phyloP scores from a whole-genome alignment of 1,284 basidiomycete species.

The Fomes fomentarius region DNA sequence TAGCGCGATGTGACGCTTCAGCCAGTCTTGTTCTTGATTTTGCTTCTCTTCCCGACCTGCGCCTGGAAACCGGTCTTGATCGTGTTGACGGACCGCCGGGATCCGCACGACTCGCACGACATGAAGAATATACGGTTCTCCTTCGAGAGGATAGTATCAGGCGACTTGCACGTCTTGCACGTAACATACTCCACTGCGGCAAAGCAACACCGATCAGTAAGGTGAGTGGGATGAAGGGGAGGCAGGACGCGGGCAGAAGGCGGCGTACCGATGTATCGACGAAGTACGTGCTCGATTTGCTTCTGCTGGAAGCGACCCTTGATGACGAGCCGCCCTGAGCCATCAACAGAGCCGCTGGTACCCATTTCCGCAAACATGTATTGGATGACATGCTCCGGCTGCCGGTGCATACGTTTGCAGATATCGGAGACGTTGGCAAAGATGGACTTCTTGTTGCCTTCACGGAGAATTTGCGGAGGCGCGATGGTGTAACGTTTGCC shows the following conservation, averaged over 20 bases:
- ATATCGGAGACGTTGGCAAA: slow-evolving; percentile 98
- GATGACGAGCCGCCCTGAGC: slow-evolving; percentile 91
- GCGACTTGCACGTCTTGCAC: slow-evolving; percentile 99
- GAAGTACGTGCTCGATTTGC: slow-evolving; percentile 96
- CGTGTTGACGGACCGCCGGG: slow-evolving; percentile 88
- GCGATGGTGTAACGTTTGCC: slow-evolving; percentile 97
- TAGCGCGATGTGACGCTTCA: slow-evolving; percentile 25
- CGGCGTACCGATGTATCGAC: slow-evolving; percentile 90
- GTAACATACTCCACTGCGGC: slow-evolving; percentile 94
- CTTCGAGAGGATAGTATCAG: slow-evolving; percentile 94
- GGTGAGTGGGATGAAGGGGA: neutral
- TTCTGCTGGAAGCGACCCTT: slow-evolving; percentile 99
- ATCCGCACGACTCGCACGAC: slow-evolving; percentile 94
- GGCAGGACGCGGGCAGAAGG: neutral
- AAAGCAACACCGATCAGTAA: no score
- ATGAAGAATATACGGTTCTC: slow-evolving; percentile 99
- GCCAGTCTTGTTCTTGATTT: slow-evolving; percentile 67
- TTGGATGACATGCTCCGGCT: slow-evolving; percentile 98
- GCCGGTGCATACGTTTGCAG: slow-evolving; percentile 98
- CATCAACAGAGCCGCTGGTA: slow-evolving; percentile 96
- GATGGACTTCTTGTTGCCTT: slow-evolving; percentile 96
- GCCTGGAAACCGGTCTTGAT: slow-evolving; percentile 99
- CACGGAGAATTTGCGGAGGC: slow-evolving; percentile 92
- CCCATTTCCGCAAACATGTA: slow-evolving; percentile 99
- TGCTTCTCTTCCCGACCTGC: slow-evolving; percentile 87